These are phyloP conservation scores for Exutisphaerella laricina DNA, from an alignment of 2,329 filamentous ascomycete species.

Conservation along the genomic window DNA sequence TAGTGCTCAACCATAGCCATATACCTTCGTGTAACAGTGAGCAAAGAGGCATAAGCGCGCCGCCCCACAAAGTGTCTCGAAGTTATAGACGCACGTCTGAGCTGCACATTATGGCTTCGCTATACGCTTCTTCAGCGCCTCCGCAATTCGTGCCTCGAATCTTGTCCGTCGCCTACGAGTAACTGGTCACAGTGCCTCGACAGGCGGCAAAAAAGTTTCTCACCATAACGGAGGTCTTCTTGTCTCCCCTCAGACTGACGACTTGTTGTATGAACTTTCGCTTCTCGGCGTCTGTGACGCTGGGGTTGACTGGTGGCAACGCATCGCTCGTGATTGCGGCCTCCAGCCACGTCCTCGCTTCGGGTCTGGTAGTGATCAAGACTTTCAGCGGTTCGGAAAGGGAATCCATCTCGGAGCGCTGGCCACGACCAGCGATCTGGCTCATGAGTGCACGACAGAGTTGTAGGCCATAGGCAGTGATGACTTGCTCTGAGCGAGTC, in stretches of 20 bases:
- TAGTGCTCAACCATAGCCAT: too few species aligned
- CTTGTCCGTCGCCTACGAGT: too few species aligned
- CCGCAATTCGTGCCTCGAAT: too few species aligned
- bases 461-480: constrained; percentile 56
- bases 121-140: too few species aligned
- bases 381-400: constrained; percentile 67
- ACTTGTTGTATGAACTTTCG: constrained; percentile 61
- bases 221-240: constrained; percentile 60
- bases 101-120: too few species aligned
- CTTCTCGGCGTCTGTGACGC: constrained; percentile 56
- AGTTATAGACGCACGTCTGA: too few species aligned
- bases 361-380: constrained; percentile 38
- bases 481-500: constrained; percentile 33
- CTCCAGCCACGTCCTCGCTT: constrained; percentile 44
- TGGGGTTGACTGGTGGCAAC: constrained; percentile 51
- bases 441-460: constrained; percentile 56
- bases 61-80: too few species aligned
- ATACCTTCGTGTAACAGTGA: too few species aligned
- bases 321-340: constrained; percentile 49
- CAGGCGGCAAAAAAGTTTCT: constrained; percentile 69
- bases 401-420: constrained; percentile 66
- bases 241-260: constrained; percentile 58
- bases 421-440: constrained; percentile 63
- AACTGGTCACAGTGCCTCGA: constrained; percentile 41
- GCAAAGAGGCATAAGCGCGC: too few species aligned